These are phyloP conservation scores for Verticillium nonalfalfae DNA, from an alignment of 2,329 filamentous ascomycete genomes.

Conservation along the genomic window DNA sequence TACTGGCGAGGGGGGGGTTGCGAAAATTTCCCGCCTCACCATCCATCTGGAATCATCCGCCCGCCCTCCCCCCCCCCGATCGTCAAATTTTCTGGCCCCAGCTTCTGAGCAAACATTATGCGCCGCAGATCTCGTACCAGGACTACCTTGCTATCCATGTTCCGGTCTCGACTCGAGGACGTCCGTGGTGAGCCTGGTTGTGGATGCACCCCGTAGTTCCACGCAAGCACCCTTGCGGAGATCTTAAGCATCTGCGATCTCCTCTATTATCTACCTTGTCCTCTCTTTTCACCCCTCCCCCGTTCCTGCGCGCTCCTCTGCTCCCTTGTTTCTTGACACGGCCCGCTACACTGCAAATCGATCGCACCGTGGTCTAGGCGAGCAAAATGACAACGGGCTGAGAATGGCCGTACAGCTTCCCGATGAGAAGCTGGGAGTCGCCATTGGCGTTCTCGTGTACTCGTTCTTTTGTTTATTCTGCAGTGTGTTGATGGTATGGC, in stretches of 20 bases:
- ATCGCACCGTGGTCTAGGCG: neutral
- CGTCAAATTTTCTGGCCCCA: neutral
- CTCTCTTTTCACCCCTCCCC: neutral
- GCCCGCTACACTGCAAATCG: neutral
- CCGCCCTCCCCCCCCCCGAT: neutral
- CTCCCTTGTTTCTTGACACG: neutral
- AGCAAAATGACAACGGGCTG: constrained; percentile 5
- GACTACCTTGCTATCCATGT: neutral
- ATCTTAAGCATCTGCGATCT: constrained; percentile 1
- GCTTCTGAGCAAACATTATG: neutral
- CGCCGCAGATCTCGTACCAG: constrained; percentile 2
- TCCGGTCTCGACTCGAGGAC: neutral
- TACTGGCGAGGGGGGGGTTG: neutral
- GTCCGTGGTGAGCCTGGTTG: neutral
- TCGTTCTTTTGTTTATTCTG: constrained; percentile 25
- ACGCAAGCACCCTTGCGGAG: neutral
- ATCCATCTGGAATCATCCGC: neutral
- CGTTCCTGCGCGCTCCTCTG: neutral
- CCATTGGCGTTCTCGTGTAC: constrained; percentile 25
- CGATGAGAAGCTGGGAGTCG: constrained; percentile 22
- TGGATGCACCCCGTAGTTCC: neutral
- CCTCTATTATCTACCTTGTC: neutral
- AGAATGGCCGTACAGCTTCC: constrained; percentile 29
- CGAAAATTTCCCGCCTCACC: neutral
- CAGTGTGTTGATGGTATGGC: constrained; percentile 25